Evolutionary conservation across 345 rosid genomes (phyloP), one percentile per base, ranked within the genome.

Genomic region (Laguncularia racemosa): DNA sequence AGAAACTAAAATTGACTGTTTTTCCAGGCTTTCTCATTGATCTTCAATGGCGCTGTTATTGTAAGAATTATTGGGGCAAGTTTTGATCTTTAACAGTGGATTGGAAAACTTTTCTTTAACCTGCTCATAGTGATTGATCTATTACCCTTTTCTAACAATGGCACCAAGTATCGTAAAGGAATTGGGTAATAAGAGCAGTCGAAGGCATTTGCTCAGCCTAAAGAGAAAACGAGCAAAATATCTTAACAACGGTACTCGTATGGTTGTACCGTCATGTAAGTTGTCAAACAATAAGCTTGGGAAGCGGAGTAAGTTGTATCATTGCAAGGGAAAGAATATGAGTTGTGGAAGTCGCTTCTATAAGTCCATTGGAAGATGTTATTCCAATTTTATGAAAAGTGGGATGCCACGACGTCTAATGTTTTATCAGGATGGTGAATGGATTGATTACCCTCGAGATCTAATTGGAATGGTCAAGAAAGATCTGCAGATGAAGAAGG

Each of bases 381-480:
- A 90, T 70, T 68, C 83, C 16, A 90, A 81, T 62, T 95, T 80
- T 66, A 73, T 38, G 73, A 90, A 73, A 73, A 82, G 84, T 8
- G 85, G 89, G 48, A 57, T 78, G 33, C 88, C 91, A 0, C 72
- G 74, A 62, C 89, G 96, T 48, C 59, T 95, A 26, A 78, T 95
- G 97, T 78, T 70, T 50, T 78, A 81, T 67, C 82, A 82, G 67
- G 69, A 85, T 49, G 96, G 89, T 60, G 84, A 73, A 48, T 95
- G 99, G 99, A 73, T 26, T 48, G 86, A 95, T 67, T 83, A 86
- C 57, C 78, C 97, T 48, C 67, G 73, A 15, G 60, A 60, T 65
- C 20, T 79, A 16, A 13, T 83, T 13, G 64, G 66, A 38, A 62
- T 77, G 16, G 59, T 84, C 55, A 73, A 47, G 61, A 78, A 78